Percentiles rank a stretch among this genome's conserved stretches.
phyloP scores from a whole-genome alignment of 352 stramenopile species.

The Phytophthora meadii region DNA sequence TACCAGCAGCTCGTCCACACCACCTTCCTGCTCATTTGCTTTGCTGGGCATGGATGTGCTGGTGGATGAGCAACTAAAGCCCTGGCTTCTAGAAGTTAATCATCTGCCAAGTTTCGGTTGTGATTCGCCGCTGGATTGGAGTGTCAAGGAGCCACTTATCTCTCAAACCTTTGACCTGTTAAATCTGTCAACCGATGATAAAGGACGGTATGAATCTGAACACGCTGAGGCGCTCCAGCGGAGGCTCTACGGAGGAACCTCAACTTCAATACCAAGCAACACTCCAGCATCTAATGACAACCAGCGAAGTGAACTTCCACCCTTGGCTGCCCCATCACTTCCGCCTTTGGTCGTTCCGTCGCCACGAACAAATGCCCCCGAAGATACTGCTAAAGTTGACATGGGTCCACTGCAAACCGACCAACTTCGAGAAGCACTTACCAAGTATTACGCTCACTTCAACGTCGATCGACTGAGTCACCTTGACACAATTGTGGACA shows the following conservation, averaged over 20 bases:
- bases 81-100: conserved; percentile 98
- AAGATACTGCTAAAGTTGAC: conserved; percentile 15
- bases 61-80: conserved; percentile 94
- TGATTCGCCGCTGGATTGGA: conserved; percentile 94
- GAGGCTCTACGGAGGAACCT: conserved; percentile 62
- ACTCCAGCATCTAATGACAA: conserved; percentile 34
- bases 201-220: conserved; percentile 75
- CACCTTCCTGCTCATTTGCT: conserved; percentile 86
- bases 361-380: conserved; percentile 9
- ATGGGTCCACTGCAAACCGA: conserved; percentile 38
- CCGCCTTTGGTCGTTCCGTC: conserved; percentile 21
- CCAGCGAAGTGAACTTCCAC: conserved; percentile 28
- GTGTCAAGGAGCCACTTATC: conserved; percentile 96
- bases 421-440: conserved; percentile 51
- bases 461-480: conserved; percentile 64
- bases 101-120: conserved; percentile 96
- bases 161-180: conserved; percentile 92
- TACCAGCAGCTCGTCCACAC: conserved; percentile 12
- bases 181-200: conserved; percentile 81
- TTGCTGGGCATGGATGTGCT: conserved; percentile 98
- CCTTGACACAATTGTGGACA: conserved; percentile 77
- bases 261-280: conserved; percentile 6
- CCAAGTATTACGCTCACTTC: conserved; percentile 63
- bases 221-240: conserved; percentile 66
- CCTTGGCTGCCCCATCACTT: conserved; percentile 13